phyloP scores from a whole-genome alignment of 768 basidiomycete genomes.

The Trametes meyenii region DNA sequence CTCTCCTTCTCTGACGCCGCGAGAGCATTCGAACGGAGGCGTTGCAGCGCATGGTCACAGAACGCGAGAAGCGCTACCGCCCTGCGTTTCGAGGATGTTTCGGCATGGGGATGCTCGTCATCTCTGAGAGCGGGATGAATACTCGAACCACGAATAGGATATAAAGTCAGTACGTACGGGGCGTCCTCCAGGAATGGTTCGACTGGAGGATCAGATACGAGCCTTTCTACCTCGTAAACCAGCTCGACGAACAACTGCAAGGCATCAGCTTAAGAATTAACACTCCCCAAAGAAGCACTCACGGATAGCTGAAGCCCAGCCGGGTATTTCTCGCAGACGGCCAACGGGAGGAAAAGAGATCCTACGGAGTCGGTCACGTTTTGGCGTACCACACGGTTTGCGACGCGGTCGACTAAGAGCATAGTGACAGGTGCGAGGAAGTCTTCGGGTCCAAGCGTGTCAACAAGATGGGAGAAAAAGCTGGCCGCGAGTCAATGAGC shows the following conservation, averaged over 20 bases:
- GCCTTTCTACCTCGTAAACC: constrained; percentile 64
- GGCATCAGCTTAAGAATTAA: constrained; percentile 1
- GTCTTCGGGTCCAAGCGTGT: constrained; percentile 75
- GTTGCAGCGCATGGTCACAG: constrained; percentile 54
- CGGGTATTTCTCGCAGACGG: constrained; percentile 60
- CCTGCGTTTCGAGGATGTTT: constrained; percentile 54
- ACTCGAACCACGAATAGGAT: not conserved
- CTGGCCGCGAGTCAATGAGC: constrained; percentile 40
- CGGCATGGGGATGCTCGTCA: constrained; percentile 55
- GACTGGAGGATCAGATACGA: constrained; percentile 40
- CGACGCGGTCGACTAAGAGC: constrained; percentile 80
- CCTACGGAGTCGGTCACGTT: constrained; percentile 57
- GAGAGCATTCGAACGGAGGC: constrained; percentile 31
- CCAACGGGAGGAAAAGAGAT: constrained; percentile 66
- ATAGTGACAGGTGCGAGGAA: constrained; percentile 85
- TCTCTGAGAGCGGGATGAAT: constrained; percentile 43
- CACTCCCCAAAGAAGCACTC: constrained; percentile 25
- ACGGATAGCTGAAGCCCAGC: constrained; percentile 56
- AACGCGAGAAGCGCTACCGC: constrained; percentile 71
- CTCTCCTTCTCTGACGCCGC: constrained; percentile 25
- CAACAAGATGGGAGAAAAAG: constrained; percentile 87
- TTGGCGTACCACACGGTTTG: constrained; percentile 70
- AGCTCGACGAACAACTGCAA: constrained; percentile 63
- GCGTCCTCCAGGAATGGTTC: constrained; percentile 57
- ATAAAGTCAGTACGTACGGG: constrained; percentile 43